Conservation (phyloP, 2,329 filamentous ascomycete species). For the Fusarium fracticaudum region DNA sequence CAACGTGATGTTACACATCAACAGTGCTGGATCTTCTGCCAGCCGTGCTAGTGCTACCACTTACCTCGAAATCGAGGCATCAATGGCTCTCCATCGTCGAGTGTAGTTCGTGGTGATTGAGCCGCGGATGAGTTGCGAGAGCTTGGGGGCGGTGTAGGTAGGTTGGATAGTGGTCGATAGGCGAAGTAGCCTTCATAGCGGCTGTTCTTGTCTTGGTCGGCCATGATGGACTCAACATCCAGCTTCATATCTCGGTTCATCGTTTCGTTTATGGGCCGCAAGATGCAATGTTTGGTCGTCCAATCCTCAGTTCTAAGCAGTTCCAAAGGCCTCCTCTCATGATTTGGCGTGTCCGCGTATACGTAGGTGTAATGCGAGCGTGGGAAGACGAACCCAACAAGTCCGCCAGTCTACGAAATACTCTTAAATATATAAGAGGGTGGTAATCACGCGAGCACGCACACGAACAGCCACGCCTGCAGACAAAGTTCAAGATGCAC, state of each 20-base stretch:
- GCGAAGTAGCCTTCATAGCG: slow-evolving; percentile 64
- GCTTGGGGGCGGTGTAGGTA: slow-evolving; percentile 72
- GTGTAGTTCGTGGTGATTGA: slow-evolving; percentile 54
- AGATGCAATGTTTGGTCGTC: slow-evolving; percentile 28
- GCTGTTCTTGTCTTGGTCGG: slow-evolving; percentile 30
- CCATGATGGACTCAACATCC: slow-evolving; percentile 12
- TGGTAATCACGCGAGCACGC: slow-evolving; percentile 42
- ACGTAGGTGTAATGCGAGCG: slow-evolving; percentile 11
- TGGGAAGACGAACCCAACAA: slow-evolving; percentile 5
- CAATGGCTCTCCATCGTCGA: slow-evolving; percentile 57
- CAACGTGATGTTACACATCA: slow-evolving; percentile 13
- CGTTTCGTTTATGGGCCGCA: slow-evolving; percentile 15
- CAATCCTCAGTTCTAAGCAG: slow-evolving; percentile 34
- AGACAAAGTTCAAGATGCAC: slow-evolving; percentile 26
- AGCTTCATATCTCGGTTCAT: slow-evolving; percentile 40
- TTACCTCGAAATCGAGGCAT: slow-evolving; percentile 53
- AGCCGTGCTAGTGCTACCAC: slow-evolving; percentile 18
- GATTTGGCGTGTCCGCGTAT: slow-evolving; percentile 30
- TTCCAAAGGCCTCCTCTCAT: slow-evolving; percentile 36
- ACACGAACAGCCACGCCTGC: slow-evolving; percentile 34
- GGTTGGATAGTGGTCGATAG: slow-evolving; percentile 73
- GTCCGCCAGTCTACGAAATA: slow-evolving; percentile 37
- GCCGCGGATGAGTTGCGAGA: slow-evolving; percentile 55
- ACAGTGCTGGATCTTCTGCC: not conserved
- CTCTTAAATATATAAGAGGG: slow-evolving; percentile 22